Base-by-base conservation (phyloP, 805 yeast genomes). In the Jamesozyma piceae region DNA sequence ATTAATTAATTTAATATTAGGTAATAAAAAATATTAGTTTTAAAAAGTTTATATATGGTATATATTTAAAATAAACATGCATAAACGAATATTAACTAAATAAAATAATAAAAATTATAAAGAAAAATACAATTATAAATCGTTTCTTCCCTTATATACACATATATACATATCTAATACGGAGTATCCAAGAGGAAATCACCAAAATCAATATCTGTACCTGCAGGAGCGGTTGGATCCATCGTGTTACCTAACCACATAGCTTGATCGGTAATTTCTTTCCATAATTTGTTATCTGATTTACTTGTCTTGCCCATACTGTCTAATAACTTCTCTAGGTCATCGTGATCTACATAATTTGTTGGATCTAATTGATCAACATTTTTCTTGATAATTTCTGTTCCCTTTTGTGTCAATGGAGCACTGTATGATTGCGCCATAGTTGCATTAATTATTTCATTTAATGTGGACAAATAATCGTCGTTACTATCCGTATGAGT, bases 201-300 rank as follows among this genome's bases (percentile, higher is more conserved):
- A 13, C 57, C 55, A 38, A 52, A 45, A 31, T 51, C 52, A 24
- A 47, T 41, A 38, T 57, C 62, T 13, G 49, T 54, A 3, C 51
- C 57, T 6, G 52, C 50, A 1, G 61, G 47, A 2, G 49, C 55
- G 2, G 61, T 44, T 13, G 61, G 60, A 31, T 59, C 63, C 56
- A 52, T 55, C 2, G 57, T 49, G 35, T 68, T 75, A 43, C 73
- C 73, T 43, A 83, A 60, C 94, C 94, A 83, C 50, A 75, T 78
- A 0, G 89, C 89, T 52, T 82, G 86, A 52, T 74, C 75, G 0
- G 88, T 77, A 43, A 83, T 79, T 48, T 82, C 89, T 54, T 76
- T 79, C 94, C 94, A 83, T 27, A 83, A 62, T 46, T 80, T 72
- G 39, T 65, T 58, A 48, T 76, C 81, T 3, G 62, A 56, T 15